Evolutionary conservation across 495 filamentous ascomycete genomes (phyloP).

Genomic region (Ramalina peruviana): DNA sequence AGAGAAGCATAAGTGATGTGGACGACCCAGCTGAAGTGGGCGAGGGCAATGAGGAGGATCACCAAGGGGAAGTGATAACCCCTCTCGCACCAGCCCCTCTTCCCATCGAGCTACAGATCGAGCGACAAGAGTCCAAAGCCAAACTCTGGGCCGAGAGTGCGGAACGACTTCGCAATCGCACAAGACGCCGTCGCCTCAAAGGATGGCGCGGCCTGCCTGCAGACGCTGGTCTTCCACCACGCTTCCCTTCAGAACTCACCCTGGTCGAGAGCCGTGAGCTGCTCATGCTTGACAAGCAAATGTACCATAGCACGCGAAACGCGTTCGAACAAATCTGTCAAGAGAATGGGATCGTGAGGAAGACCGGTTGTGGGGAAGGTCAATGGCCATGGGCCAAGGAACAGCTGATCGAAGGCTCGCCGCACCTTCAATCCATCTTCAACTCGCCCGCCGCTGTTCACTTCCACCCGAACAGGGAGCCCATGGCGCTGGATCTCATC

Average conservation of each 20-base stretch:
- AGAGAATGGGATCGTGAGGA: conserved; percentile 51
- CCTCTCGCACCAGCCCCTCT: conserved; percentile 10
- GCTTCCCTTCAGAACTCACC: conserved; percentile 71
- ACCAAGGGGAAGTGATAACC: conserved; percentile 15
- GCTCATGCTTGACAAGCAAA: conserved; percentile 45
- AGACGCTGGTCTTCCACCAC: conserved; percentile 59
- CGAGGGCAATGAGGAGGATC: conserved; percentile 20
- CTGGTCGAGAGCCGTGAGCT: conserved; percentile 64
- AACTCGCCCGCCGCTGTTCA: conserved; percentile 28
- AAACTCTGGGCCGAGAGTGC: conserved; percentile 48
- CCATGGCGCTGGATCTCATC: conserved; percentile 60
- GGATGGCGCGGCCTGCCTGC: conserved; percentile 59
- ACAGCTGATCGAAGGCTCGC: conserved; percentile 47
- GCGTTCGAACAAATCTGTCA: conserved; percentile 59
- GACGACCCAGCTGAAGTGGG: conserved; percentile 32
- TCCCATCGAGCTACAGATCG: conserved; percentile 23
- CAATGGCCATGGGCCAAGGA: conserved; percentile 61
- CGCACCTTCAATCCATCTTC: conserved; percentile 54
- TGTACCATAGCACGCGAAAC: conserved; percentile 49
- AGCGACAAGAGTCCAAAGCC: conserved; percentile 40
- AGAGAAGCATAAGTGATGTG: conserved; percentile 24
- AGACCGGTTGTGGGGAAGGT: conserved; percentile 57
- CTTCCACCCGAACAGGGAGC: conserved; percentile 37
- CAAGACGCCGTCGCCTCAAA: conserved; percentile 57
- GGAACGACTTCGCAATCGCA: conserved; percentile 48